Conservation (phyloP, 306 rosid genomes). For the Prunus fruticosa region DNA sequence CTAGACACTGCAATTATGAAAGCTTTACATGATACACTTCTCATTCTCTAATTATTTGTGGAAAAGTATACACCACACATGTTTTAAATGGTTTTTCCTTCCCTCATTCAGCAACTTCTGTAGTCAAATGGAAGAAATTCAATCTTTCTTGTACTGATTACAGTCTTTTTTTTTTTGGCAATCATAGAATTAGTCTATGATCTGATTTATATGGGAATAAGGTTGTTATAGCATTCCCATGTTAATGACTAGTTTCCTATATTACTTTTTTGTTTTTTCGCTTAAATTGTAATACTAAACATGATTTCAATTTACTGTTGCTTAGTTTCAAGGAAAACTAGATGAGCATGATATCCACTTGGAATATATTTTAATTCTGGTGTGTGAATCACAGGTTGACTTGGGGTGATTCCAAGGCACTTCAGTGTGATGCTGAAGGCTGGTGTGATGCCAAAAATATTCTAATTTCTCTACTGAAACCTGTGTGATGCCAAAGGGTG, state of each 20-base stretch:
- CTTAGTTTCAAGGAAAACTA: not conserved
- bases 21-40: not conserved
- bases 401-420: too few relatives aligned
- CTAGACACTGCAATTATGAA: not conserved
- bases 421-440: too few relatives aligned
- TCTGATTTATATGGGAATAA: not conserved
- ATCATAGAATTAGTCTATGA: not conserved
- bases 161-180: too few relatives aligned
- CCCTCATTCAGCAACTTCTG: not conserved
- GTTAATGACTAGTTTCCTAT: not conserved
- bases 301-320: not conserved
- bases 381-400: too few relatives aligned
- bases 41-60: not conserved
- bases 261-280: not conserved
- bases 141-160: not conserved
- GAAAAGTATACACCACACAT: not conserved
- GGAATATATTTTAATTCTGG: not conserved
- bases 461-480: too few relatives aligned
- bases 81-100: not conserved
- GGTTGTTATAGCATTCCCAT: not conserved
- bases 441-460: too few relatives aligned
- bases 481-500: too few relatives aligned
- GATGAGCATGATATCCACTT: not conserved
- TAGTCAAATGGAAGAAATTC: not conserved
- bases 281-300: not conserved